Evolutionary conservation across 495 filamentous ascomycete genomes (phyloP), one percentile per base, ranked within the genome.

Genomic region (Clavariopsis aquatica): DNA sequence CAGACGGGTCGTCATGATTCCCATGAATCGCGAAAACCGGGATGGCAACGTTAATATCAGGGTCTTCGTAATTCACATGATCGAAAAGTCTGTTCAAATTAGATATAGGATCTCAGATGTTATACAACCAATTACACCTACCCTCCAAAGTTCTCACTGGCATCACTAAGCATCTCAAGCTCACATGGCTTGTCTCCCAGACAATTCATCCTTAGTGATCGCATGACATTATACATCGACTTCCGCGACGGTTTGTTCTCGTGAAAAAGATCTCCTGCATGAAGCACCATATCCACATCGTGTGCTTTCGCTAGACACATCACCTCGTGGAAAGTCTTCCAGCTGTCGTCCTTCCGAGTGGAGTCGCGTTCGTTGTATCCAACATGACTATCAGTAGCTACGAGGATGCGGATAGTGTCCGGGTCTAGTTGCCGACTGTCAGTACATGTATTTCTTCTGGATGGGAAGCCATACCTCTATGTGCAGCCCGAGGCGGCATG

Each of bases 11-110:
- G 71, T 99, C 94, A 77, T 99, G 94, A 73, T 99, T 99, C 28
- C 94, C 94, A 71, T 99, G 94, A 52, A 99, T 99, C 1, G 92
- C 96, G 72, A 99, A 99, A 34, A 99, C 91, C 0, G 94, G 94
- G 49, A 97, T 96, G 13, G 92, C 92, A 64, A 99, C 87, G 69
- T 99, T 99, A 71, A 99, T 96, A 72, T 99, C 92, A 23, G 92
- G 85, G 69, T 99, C 94, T 72, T 97, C 90, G 71, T 98, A 99
- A 75, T 99, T 99, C 72, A 96, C 93, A 75, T 96, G 89, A 45
- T 90, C 87, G 71, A 95, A 92, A 0, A 90, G 87, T 0, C 87
- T 85, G 55, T 9, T 3, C 4, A 2, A n/a, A 9, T 53, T 53
- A 56, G 36, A 23, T 9, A 15, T 13, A 12, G 34, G 29, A 34